A percentile compares a stretch with the other conserved stretches of the same genome.
phyloP scores from a whole-genome alignment of 352 stramenopile species.

The Phytophthora pseudosyringae region DNA sequence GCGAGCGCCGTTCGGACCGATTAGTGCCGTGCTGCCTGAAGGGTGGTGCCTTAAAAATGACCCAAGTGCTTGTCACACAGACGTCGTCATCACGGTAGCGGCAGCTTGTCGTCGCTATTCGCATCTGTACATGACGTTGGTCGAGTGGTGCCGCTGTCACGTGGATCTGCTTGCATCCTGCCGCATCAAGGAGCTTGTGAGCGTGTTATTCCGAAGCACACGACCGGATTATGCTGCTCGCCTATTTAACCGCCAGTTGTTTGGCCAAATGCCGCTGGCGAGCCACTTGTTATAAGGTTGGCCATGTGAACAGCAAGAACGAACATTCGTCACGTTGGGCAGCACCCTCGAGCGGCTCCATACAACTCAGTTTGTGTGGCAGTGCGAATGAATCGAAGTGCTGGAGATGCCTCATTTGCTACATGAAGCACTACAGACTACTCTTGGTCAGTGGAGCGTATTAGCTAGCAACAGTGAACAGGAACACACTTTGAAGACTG shows the following conservation, averaged over 20 bases:
- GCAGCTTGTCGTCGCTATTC: slow-evolving; percentile 38
- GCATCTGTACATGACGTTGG: slow-evolving; percentile 46
- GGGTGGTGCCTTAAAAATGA: slow-evolving; percentile 7
- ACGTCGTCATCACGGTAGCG: neutral
- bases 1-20: slow-evolving; percentile 35
- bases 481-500: too few species aligned
- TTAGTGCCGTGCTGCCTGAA: slow-evolving; percentile 24
- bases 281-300: slow-evolving; percentile 3
- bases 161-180: slow-evolving; percentile 41
- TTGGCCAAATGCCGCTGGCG: slow-evolving; percentile 19
- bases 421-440: slow-evolving; percentile 36
- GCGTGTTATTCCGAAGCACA: slow-evolving; percentile 32
- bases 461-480: too few species aligned
- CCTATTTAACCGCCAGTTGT: slow-evolving; percentile 34
- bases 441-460: slow-evolving; percentile 11
- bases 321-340: slow-evolving; percentile 18
- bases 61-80: neutral
- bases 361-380: slow-evolving; percentile 24
- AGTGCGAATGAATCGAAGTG: slow-evolving; percentile 45
- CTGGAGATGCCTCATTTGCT: slow-evolving; percentile 31
- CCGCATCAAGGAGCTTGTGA: slow-evolving; percentile 47
- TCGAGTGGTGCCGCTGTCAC: slow-evolving; percentile 44
- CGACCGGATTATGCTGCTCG: slow-evolving; percentile 13
- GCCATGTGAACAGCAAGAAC: slow-evolving; percentile 14
- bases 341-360: slow-evolving; percentile 29